These are phyloP conservation scores for Annona squamosa DNA, from an alignment of 164 flowering plant genomes.

Conservation along the genomic window DNA sequence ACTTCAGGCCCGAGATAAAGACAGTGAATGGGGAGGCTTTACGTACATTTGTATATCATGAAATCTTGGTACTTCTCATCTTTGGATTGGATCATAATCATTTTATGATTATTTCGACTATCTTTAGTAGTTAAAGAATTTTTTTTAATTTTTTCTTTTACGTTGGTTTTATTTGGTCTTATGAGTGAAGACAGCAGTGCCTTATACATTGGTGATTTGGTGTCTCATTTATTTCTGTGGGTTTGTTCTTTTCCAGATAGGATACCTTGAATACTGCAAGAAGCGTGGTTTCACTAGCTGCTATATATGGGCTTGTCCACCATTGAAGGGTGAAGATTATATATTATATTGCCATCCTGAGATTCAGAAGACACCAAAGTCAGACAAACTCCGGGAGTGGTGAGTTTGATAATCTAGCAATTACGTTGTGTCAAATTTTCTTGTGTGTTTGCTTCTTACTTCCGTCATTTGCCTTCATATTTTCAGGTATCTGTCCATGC, in stretches of 20 bases:
- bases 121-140: neutral
- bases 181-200: neutral
- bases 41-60: constrained; percentile 96
- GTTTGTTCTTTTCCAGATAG: constrained; percentile 49
- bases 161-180: too few species aligned
- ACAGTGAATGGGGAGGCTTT: constrained; percentile 90
- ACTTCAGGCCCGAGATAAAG: constrained; percentile 91
- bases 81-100: neutral
- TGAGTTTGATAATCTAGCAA: constrained; percentile 27
- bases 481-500: constrained; percentile 86
- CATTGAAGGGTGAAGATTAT: constrained; percentile 97
- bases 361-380: constrained; percentile 96
- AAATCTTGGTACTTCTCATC: constrained; percentile 58
- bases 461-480: neutral
- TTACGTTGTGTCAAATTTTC: neutral
- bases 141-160: neutral
- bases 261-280: constrained; percentile 96
- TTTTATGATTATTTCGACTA: neutral
- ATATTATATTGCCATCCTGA: constrained; percentile 97
- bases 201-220: neutral
- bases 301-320: constrained; percentile 99
- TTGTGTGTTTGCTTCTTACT: constrained; percentile 1
- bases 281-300: constrained; percentile 91
- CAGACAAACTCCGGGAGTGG: constrained; percentile 97
- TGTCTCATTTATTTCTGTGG: neutral